These are phyloP conservation scores for Rhizoclosmatium sp. DNA, from an alignment of 192 early-diverging fungal genomes.

Conservation along the genomic window DNA sequence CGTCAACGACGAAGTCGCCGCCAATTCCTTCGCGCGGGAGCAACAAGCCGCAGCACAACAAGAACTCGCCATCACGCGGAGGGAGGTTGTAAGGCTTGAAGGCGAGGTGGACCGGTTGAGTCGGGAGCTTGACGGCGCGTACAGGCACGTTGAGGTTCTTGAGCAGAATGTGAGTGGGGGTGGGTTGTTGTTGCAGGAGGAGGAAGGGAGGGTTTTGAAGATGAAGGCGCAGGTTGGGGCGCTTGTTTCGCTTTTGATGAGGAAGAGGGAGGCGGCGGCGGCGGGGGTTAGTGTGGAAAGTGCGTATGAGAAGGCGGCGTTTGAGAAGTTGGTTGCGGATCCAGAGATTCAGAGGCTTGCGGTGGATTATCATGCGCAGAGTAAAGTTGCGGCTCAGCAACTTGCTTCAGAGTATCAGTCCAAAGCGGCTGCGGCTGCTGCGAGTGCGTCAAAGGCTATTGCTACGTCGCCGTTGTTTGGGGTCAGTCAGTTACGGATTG, in stretches of 20 bases:
- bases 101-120: neutral
- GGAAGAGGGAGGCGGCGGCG: neutral
- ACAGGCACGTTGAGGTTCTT: neutral
- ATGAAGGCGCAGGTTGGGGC: neutral
- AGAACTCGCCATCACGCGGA: neutral
- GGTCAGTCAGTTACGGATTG: slow-evolving; percentile 17
- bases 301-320: neutral
- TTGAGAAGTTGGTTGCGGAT: slow-evolving; percentile 29
- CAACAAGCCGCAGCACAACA: neutral
- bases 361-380: neutral
- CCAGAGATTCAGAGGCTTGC: slow-evolving; percentile 24
- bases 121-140: neutral
- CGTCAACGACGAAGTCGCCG: neutral
- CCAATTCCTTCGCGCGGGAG: neutral
- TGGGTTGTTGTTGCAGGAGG: neutral
- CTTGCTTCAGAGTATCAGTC: too few relatives aligned
- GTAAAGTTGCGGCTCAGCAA: neutral
- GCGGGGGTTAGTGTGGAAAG: neutral
- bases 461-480: neutral
- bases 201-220: neutral
- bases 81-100: neutral
- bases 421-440: too few relatives aligned
- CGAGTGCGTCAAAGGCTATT: neutral
- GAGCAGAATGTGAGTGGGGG: slow-evolving; percentile 9
- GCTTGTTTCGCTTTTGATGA: neutral